Base-by-base conservation (phyloP, 306 rosid species). In the Alnus glutinosa region DNA sequence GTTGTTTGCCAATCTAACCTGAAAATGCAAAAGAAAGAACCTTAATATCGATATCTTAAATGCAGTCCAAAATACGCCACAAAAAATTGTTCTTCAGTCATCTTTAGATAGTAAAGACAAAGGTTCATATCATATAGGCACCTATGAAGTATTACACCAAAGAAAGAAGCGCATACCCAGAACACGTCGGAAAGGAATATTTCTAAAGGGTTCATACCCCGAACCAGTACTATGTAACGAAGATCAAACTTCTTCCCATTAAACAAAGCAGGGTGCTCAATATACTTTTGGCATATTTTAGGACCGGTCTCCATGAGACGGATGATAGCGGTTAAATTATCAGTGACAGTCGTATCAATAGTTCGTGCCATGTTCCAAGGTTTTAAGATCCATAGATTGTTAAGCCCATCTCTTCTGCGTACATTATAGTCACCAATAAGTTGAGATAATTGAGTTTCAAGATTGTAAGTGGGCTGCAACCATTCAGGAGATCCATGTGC, bases 281-380 rank as follows among this genome's bases (percentile, higher is more conserved):
- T 95, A 76, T 95, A 95, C 92, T 95, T 95, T 84, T 95, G 98
- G 82, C 98, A 95, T 78, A 92, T 95, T 83, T 92, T 92, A 46
- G 98, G 97, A 67, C 98, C 98, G 80, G 98, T 91, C 84, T 95
- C 97, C 96, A 95, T 89, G 78, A 91, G 94, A 78, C 96, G 92
- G 85, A 92, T 91, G 66, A 92, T 90, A 16, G 97, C 88, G 63
- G 92, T 79, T 80, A 90, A 86, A 84, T 87, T 86, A 88, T 91
- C 95, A 55, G 96, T 92, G 52, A 92, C 97, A 49, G 98, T 80
- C 34, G 98, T 95, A 83, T 95, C 98, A 71, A 95, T 95, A 55
- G 98, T 95, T 19, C 98, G 89, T 80, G 98, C 98, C 98, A 95
- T 95, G 83, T 95, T 95, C 98, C 98, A 95, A 18, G 98, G 98